These are phyloP conservation scores for Noccaea bulbosa DNA, from an alignment of 345 rosid genomes.

Conservation along the genomic window DNA sequence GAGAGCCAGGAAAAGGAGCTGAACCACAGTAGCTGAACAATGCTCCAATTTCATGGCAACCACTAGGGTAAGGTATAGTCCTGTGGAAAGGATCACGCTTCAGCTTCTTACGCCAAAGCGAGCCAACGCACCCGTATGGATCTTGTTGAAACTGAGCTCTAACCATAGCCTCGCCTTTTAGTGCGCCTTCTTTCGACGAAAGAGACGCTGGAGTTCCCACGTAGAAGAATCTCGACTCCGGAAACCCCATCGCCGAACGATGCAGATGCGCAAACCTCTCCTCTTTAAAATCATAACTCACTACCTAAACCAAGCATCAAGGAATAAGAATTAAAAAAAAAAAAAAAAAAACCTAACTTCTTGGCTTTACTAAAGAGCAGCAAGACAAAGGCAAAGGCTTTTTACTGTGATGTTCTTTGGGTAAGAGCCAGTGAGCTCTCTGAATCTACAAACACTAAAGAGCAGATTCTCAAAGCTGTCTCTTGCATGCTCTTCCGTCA, in stretches of 20 bases:
- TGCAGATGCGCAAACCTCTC: conserved; percentile 81
- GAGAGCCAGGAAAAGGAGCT: conserved; percentile 70
- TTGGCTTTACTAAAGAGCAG: not conserved
- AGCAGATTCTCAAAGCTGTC: conserved; percentile 98
- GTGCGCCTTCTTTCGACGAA: conserved; percentile 69
- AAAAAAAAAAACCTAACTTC: not conserved
- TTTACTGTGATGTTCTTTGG: conserved; percentile 91
- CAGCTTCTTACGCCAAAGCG: conserved; percentile 78
- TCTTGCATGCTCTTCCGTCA: conserved; percentile 98
- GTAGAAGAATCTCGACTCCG: conserved; percentile 73
- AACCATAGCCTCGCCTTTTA: conserved; percentile 83
- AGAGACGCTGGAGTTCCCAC: conserved; percentile 71
- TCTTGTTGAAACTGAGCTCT: conserved; percentile 81
- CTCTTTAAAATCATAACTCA: conserved; percentile 91
- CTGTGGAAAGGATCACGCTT: conserved; percentile 95
- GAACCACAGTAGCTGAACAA: conserved; percentile 82
- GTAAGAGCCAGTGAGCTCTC: conserved; percentile 91
- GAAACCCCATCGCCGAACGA: conserved; percentile 83
- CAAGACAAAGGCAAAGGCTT: conserved; percentile 38
- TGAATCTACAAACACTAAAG: conserved; percentile 86
- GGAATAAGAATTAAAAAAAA: too few relatives aligned
- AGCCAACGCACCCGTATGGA: conserved; percentile 84
- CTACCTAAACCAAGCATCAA: conserved; percentile 57
- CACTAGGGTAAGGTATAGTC: conserved; percentile 84
- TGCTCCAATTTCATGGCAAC: conserved; percentile 86